phyloP scores from a whole-genome alignment of 1,284 basidiomycete genomes.

The Cryptococcus deneoformans region DNA sequence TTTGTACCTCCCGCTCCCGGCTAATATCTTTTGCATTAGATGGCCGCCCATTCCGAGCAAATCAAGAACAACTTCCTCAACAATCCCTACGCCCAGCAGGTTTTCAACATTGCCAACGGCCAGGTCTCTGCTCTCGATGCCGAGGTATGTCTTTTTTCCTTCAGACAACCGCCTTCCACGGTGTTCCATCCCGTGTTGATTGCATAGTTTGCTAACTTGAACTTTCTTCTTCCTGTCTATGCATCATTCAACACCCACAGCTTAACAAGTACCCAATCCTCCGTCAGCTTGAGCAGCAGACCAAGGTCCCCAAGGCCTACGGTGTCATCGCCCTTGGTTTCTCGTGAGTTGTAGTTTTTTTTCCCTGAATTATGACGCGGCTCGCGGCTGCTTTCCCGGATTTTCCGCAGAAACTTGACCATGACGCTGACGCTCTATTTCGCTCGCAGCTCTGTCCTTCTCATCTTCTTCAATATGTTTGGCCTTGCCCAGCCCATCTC shows the following conservation, averaged over 20 bases:
- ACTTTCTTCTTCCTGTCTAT: not conserved
- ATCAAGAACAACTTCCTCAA: constrained; percentile 58
- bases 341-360: constrained; percentile 49
- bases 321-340: constrained; percentile 70
- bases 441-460: constrained; percentile 33
- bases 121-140: constrained; percentile 86
- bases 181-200: not conserved
- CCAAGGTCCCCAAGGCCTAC: constrained; percentile 91
- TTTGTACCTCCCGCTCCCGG: not conserved
- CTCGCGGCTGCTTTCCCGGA: not conserved
- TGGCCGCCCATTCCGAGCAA: constrained; percentile 46
- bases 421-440: not conserved
- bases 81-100: constrained; percentile 79
- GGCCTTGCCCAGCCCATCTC: constrained; percentile 49
- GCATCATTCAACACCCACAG: constrained; percentile 44
- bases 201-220: not conserved
- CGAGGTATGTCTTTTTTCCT: constrained; percentile 61
- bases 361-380: not conserved
- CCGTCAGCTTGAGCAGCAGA: constrained; percentile 79
- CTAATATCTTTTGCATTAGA: constrained; percentile 20
- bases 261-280: constrained; percentile 88
- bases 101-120: constrained; percentile 67
- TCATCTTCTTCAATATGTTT: constrained; percentile 53
- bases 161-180: not conserved
- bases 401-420: not conserved